Conservation (phyloP, 106 monocot species). For the Allium fistulosum region DNA sequence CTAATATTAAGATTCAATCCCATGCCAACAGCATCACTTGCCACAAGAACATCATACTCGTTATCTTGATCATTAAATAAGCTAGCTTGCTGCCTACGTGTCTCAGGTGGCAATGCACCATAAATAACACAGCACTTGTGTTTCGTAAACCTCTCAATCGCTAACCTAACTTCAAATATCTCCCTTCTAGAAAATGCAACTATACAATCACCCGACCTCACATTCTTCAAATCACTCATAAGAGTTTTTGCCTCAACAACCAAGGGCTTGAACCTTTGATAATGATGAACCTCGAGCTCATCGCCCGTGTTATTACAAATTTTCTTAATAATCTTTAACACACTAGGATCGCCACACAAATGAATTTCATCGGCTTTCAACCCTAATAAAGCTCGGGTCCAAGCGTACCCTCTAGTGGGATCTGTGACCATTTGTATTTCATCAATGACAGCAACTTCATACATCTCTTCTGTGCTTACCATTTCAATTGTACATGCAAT, state of each 20-base stretch:
- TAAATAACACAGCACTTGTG: constrained; percentile 98
- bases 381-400: constrained; percentile 86
- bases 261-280: constrained; percentile 86
- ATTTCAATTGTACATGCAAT: constrained; percentile 89
- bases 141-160: constrained; percentile 77
- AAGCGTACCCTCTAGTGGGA: constrained; percentile 64
- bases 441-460: constrained; percentile 88
- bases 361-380: constrained; percentile 98
- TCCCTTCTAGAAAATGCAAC: constrained; percentile 94
- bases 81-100: constrained; percentile 74
- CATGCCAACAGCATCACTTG: constrained; percentile 97
- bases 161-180: constrained; percentile 95
- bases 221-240: constrained; percentile 68
- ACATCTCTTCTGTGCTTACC: constrained; percentile 68
- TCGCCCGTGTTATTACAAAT: constrained; percentile 80
- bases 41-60: constrained; percentile 88
- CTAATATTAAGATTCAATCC: constrained; percentile 95
- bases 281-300: constrained; percentile 57
- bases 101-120: constrained; percentile 94
- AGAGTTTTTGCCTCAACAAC: constrained; percentile 91
- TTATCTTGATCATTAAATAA: constrained; percentile 87
- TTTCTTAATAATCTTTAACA: constrained; percentile 58
- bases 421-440: constrained; percentile 98
- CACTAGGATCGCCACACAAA: constrained; percentile 93
- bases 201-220: constrained; percentile 77